A percentile compares a stretch with the other conserved stretches of the same genome.
These are phyloP conservation scores for Fraxinus xanthoxyloides DNA, from an alignment of 305 asterid genomes.

Conservation along the genomic window DNA sequence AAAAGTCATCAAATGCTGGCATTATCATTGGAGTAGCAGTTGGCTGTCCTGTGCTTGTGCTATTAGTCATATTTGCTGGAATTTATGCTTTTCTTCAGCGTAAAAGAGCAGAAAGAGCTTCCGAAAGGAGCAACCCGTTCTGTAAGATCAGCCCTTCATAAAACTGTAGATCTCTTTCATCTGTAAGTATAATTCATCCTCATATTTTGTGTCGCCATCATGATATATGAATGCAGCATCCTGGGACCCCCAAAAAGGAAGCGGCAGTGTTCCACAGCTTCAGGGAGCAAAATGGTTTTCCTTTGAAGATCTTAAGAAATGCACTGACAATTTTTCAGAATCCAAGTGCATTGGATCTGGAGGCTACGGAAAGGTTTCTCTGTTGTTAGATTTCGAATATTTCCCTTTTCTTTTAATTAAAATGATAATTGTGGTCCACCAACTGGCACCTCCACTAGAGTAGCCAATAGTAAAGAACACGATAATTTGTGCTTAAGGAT, in stretches of 20 bases:
- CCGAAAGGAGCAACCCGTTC: slow-evolving; percentile 59
- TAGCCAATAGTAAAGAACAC: neutral
- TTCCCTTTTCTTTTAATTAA: neutral
- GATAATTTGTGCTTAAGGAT: neutral
- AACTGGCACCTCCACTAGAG: neutral
- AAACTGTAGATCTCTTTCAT: neutral
- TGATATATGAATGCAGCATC: slow-evolving; percentile 51
- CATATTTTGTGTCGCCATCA: slow-evolving; percentile 2
- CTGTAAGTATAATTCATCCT: neutral
- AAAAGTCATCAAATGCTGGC: slow-evolving; percentile 52
- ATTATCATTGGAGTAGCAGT: slow-evolving; percentile 57
- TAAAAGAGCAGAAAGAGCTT: slow-evolving; percentile 45
- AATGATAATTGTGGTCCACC: neutral
- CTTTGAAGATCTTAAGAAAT: slow-evolving; percentile 69
- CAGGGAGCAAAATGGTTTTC: slow-evolving; percentile 88
- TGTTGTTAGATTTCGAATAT: neutral
- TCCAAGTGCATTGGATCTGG: slow-evolving; percentile 78
- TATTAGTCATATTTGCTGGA: slow-evolving; percentile 50
- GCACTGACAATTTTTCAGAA: slow-evolving; percentile 72
- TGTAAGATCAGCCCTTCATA: slow-evolving; percentile 44
- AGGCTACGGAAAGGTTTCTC: slow-evolving; percentile 85
- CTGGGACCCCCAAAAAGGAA: slow-evolving; percentile 69
- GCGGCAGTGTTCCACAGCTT: slow-evolving; percentile 82
- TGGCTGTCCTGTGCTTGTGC: slow-evolving; percentile 50
- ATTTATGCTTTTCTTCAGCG: slow-evolving; percentile 58